Evolutionary conservation across 2,329 filamentous ascomycete genomes (phyloP), one percentile per base, ranked within the genome.

Genomic region (Pseudogymnoascus sp.): DNA sequence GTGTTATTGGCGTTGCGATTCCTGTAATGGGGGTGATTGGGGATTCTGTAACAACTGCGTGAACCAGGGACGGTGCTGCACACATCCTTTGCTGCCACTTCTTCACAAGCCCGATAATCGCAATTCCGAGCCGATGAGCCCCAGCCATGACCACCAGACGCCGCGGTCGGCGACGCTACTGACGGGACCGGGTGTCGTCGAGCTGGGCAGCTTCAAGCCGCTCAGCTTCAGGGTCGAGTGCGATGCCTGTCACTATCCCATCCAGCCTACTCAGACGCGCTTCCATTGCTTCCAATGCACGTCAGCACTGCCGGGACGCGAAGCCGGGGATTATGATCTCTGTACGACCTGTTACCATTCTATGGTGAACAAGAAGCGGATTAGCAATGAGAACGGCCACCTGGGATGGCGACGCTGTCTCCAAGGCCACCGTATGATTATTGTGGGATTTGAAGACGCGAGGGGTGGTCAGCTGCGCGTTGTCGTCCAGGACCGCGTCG

Each of bases 21-120:
- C 80, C 23, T 97, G 92, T 74, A 96, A 96, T 67, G 85, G 94
- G 63, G 92, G 90, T 4, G 92, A 95, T 69, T 97, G 92, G 92
- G 92, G 92, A 0, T 96, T 90, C 70, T 97, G 92, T 74, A 90
- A 92, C 67, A 76, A 80, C 62, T 97, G 92, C 65, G 90, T 96
- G 28, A 92, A 92, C 61, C 84, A 86, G 71, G 91, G 90, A 13
- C 80, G 80, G 62, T 88, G 85, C 62, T 97, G 92, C 73, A 88
- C 85, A 0, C 92, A 97, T 69, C 79, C 88, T 5, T 77, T 97
- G 0, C 76, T 95, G 0, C 90, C 92, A 0, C 76, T 95, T 45
- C 82, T 85, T 0, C 86, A 90, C 65, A 77, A 82, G 45, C 71
- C 75, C 6, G 58, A 62, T 6, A 61, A 64, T 12, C 57, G 58